Evolutionary conservation across 139 green algal genomes (phyloP).

Genomic region (Chlamydomonas sphaeroides): DNA sequence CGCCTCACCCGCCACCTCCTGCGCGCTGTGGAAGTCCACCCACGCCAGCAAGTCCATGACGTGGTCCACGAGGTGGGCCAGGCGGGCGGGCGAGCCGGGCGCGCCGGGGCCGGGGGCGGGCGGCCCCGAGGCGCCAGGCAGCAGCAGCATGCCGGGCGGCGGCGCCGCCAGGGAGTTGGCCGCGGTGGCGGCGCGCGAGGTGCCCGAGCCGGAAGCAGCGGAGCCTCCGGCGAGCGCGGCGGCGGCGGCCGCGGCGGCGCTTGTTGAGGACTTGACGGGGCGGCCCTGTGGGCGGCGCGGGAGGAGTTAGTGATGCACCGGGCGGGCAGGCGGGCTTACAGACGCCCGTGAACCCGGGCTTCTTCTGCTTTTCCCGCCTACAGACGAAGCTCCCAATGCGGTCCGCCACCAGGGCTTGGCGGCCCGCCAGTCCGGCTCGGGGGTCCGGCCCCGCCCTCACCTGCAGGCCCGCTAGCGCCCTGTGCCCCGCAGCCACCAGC

Average conservation of each 20-base stretch:
- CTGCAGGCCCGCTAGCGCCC: slow-evolving; percentile 21
- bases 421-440: too few relatives aligned
- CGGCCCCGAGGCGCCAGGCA: neutral
- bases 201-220: too few relatives aligned
- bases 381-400: too few relatives aligned
- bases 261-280: neutral
- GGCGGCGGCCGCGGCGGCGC: neutral
- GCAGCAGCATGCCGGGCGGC: neutral
- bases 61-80: slow-evolving; percentile 32
- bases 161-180: neutral
- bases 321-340: too few relatives aligned
- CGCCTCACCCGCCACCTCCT: slow-evolving; percentile 16
- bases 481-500: neutral
- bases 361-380: too few relatives aligned
- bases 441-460: neutral
- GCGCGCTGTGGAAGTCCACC: slow-evolving; percentile 41
- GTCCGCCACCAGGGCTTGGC: too few relatives aligned
- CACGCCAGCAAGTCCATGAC: slow-evolving; percentile 37
- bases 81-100: slow-evolving; percentile 31
- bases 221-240: too few relatives aligned
- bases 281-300: slow-evolving; percentile 17
- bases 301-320: too few relatives aligned
- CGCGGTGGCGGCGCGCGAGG: neutral
- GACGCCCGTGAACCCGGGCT: too few relatives aligned
- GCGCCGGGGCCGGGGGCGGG: slow-evolving; percentile 21